Evolutionary conservation across 2,329 filamentous ascomycete genomes (phyloP), one percentile per base, ranked within the genome.

Genomic region (Bipolaris victoriae): DNA sequence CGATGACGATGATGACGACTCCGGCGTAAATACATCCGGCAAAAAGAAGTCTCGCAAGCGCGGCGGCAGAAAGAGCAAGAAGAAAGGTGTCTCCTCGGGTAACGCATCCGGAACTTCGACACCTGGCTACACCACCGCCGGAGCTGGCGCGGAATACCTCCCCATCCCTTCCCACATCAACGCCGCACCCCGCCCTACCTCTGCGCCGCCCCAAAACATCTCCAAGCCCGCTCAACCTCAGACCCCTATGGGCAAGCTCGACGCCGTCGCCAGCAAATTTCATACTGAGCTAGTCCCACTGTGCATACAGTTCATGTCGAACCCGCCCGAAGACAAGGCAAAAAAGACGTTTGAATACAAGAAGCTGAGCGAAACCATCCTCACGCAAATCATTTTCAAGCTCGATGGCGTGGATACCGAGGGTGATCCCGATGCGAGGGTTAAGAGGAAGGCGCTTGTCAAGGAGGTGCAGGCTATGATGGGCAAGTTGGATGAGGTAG

Each of bases 311-410:
- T 94, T 86, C 71, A 82, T 84, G 18, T 79, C 78, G 5, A 79
- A 82, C 7, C 88, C 91, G 10, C 90, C 91, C 0, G 72, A 76
- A 3, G 70, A 76, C 13, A 67, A 78, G 37, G 87, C 88, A 74
- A 91, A 90, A 80, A 81, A 85, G 48, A 83, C 84, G 13, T 90
- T 92, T 33, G 89, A 93, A 69, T 88, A 94, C 73, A 87, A 89
- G 72, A 88, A 85, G 71, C 75, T 95, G 16, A 88, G 86, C 3
- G 91, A 95, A 79, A 90, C 88, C 4, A 84, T 92, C 37, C 81
- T 95, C 81, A 86, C 88, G 60, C 89, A 92, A 66, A 86, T 92
- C 2, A 70, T 94, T 36, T 77, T 95, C 62, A 94, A 93, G 78
- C 76, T 92, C 37, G 91, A 95, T 72, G 87, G 84, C 20, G 86